These are phyloP conservation scores for Chlorella vulgaris DNA, from an alignment of 139 green algal genomes.

Conservation along the genomic window DNA sequence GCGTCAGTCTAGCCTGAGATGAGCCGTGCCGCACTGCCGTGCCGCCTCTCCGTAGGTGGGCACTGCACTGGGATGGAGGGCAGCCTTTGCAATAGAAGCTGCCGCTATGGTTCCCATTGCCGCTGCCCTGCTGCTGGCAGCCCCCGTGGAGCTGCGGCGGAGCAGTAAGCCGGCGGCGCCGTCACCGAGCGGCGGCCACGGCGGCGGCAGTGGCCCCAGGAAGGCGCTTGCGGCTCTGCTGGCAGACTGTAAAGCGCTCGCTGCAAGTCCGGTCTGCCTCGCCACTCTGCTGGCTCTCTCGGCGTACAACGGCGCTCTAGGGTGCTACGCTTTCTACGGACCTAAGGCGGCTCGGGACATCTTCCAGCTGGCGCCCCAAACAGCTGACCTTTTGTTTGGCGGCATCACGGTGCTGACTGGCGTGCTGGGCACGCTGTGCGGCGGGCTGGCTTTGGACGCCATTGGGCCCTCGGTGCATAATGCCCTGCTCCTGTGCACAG, in stretches of 20 bases:
- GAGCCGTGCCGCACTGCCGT: too few species aligned
- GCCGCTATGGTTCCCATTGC: conserved; percentile 26
- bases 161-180: background rate
- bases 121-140: background rate
- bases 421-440: conserved; percentile 45
- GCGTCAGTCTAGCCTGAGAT: too few species aligned
- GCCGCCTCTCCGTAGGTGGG: conserved; percentile 16
- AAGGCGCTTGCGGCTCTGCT: background rate
- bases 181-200: background rate
- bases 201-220: background rate
- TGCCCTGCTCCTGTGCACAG: conserved; percentile 64
- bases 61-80: conserved; percentile 12
- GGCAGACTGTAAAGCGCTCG: background rate
- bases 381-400: conserved; percentile 85
- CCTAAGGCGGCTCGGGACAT: conserved; percentile 69
- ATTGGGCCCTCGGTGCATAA: conserved; percentile 65
- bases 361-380: conserved; percentile 54
- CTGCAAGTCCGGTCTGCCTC: background rate
- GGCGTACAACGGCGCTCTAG: conserved; percentile 61
- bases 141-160: conserved; percentile 2
- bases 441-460: conserved; percentile 80
- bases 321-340: conserved; percentile 80
- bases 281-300: conserved; percentile 2
- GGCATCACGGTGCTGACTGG: conserved; percentile 73
- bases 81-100: background rate